Conservation (phyloP, 2,329 filamentous ascomycete species). For the Neopestalotiopsis clavispora region DNA sequence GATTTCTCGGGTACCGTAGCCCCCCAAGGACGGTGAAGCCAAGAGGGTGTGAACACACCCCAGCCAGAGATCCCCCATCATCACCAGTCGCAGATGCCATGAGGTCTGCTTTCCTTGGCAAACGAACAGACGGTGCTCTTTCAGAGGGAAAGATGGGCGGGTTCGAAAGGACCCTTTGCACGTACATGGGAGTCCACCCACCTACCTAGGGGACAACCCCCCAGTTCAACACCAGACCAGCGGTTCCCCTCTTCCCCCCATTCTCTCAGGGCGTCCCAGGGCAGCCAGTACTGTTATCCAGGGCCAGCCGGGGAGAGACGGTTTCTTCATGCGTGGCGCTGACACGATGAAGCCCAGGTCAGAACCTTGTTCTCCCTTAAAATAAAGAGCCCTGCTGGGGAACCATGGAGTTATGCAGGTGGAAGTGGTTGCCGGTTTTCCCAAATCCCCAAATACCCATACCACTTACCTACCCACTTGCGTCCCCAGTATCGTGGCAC, state of each 20-base stretch:
- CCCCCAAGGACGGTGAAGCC: neutral
- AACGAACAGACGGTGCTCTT: neutral
- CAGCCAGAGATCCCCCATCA: neutral
- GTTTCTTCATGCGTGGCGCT: constrained; percentile 11
- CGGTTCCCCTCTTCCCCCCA: neutral
- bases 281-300: neutral
- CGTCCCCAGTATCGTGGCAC: neutral
- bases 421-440: neutral
- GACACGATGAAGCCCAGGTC: constrained; percentile 4
- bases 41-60: neutral
- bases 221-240: no score
- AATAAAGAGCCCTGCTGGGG: constrained; percentile 4
- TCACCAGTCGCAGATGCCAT: neutral
- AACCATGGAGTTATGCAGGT: neutral
- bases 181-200: neutral
- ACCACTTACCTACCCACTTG: neutral
- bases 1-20: neutral
- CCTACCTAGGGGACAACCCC: neutral
- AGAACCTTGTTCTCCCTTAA: constrained; percentile 14
- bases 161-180: neutral
- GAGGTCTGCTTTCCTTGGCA: neutral
- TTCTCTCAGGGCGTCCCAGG: neutral
- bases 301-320: neutral
- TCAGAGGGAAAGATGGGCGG: neutral
- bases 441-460: neutral